phyloP scores from a whole-genome alignment of 306 rosid genomes.

The Vigna hirtella region DNA sequence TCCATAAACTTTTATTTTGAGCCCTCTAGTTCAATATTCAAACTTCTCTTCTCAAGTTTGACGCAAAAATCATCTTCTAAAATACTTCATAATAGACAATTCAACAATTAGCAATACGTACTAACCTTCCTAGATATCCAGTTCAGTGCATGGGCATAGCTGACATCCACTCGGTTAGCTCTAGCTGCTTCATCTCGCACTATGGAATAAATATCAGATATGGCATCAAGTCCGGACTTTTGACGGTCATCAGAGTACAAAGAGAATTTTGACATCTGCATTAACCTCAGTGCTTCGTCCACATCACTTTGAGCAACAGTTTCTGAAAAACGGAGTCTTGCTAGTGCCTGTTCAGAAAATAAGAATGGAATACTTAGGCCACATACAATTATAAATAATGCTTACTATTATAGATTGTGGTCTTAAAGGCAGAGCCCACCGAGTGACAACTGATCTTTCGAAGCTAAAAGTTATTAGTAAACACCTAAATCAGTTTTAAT shows the following conservation, averaged over 20 bases:
- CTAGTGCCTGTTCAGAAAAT: slow-evolving; percentile 72
- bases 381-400: neutral
- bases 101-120: slow-evolving; percentile 26
- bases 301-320: slow-evolving; percentile 97
- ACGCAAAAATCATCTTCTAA: neutral
- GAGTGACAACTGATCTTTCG: slow-evolving; percentile 12
- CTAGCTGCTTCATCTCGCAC: slow-evolving; percentile 94
- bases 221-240: slow-evolving; percentile 92
- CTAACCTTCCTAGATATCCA: slow-evolving; percentile 97
- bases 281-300: slow-evolving; percentile 93
- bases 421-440: slow-evolving; percentile 15
- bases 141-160: slow-evolving; percentile 90
- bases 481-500: slow-evolving; percentile 18
- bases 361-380: slow-evolving; percentile 35
- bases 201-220: slow-evolving; percentile 94
- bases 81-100: slow-evolving; percentile 11
- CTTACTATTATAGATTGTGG: neutral
- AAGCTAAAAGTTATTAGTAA: neutral
- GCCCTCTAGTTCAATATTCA: neutral
- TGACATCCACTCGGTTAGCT: slow-evolving; percentile 71
- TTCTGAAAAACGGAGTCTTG: slow-evolving; percentile 90
- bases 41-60: neutral
- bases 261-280: slow-evolving; percentile 99
- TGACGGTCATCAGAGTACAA: slow-evolving; percentile 95
- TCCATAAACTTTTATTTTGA: slow-evolving; percentile 5